Base-by-base conservation (phyloP, 306 rosid genomes). In the Vigna trinervia region DNA sequence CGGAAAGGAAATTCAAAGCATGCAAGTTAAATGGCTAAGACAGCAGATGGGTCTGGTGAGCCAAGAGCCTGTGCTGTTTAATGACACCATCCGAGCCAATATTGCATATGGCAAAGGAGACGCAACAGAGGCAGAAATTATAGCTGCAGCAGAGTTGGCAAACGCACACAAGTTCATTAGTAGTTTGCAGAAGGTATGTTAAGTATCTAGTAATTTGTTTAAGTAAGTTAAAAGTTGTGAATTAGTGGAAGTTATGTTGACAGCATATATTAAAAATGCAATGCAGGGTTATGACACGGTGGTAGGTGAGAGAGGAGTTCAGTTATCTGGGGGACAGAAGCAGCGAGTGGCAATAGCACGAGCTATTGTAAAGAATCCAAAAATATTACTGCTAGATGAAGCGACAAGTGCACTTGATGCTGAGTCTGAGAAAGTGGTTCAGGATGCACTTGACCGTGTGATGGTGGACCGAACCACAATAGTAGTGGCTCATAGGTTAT, bases 391-490 rank as follows among this genome's bases (percentile, higher is more conserved):
- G 11, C 85, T 92, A 12, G 97, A 92, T 43, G 97, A 92, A 82
- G 97, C 97, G 0, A 90, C 97, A 0, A 90, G 96, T 73, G 96
- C 96, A 47, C 92, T 92, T n/a, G 97, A 92, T 71, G 97, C 97
- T 0, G 96, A 92, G 66, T 90, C 96, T 0, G 96, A 92, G 47
- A 81, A 84, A 45, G 85, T 88, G n/a, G 97, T 90, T 26, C 97
- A 90, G 69, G 90, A 85, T 84, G 95, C 97, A 38, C 81, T 92
- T 20, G 97, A 90, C 77, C 73, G 79, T 5, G 88, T 92, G 4
- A 87, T 83, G 89, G 87, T 87, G 66, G 53, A 84, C 51, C 73
- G 90, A 53, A 92, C 96, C 52, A 88, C 93, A 0, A 72, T 92
- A 5, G 82, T 92, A 17, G 89, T 92, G 52, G 93, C 97, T 14